Percentiles rank a stretch among this genome's conserved stretches.
Evolutionary conservation across 805 yeast species (phyloP).

Genomic region (Pichia phayaonensis): DNA sequence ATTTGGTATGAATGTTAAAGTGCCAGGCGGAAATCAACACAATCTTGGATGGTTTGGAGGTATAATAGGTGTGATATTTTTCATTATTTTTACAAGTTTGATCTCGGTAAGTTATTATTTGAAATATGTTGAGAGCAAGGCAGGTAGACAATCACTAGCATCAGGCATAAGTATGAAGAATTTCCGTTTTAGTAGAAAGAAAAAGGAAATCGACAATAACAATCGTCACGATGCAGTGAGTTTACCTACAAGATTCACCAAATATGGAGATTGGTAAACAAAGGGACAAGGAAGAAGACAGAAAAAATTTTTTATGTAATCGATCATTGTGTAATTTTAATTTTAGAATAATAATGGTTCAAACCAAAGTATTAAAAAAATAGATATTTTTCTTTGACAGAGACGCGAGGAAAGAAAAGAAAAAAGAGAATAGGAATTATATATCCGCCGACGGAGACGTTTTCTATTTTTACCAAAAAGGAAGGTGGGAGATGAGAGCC

Average conservation of each 20-base stretch:
- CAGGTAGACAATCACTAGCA: constrained; percentile 3
- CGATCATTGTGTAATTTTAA: too few species aligned
- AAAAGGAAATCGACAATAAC: constrained; percentile 8
- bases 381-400: too few species aligned
- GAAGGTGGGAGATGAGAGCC: too few species aligned
- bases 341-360: too few species aligned
- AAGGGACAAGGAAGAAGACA: too few species aligned
- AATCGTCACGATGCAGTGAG: constrained; percentile 23
- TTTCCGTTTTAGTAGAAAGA: constrained; percentile 25
- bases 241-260: constrained; percentile 26
- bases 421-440: too few species aligned
- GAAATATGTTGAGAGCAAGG: constrained; percentile 14
- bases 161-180: constrained; percentile 22
- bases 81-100: constrained; percentile 18
- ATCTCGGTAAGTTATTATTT: constrained; percentile 21
- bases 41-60: constrained; percentile 49
- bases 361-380: too few species aligned
- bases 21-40: constrained; percentile 55
- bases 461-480: neutral
- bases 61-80: constrained; percentile 26
- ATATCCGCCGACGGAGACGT: too few species aligned
- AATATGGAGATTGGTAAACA: constrained; percentile 26
- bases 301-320: too few species aligned
- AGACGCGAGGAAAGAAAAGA: too few species aligned
- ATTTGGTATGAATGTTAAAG: constrained; percentile 90